Evolutionary conservation across 768 basidiomycete species (phyloP).

Genomic region (Pleurotus citrinopileatus): DNA sequence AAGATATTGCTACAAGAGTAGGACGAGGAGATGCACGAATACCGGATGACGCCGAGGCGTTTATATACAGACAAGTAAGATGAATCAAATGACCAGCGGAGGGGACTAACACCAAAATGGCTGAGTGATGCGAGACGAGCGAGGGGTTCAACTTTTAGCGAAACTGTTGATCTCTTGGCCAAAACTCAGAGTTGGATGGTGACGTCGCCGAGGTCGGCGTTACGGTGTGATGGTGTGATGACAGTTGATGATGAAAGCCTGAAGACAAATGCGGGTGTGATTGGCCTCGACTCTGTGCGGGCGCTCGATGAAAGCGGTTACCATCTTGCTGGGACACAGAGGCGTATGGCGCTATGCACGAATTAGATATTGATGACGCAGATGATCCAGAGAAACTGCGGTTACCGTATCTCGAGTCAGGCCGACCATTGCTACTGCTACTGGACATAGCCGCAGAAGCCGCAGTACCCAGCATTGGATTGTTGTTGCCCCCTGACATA

Average conservation of each 20-base stretch:
- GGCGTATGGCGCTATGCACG: background rate
- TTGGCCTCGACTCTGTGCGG: background rate
- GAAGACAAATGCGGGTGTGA: slow-evolving; percentile 4
- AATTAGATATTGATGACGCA: background rate
- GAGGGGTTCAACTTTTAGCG: background rate
- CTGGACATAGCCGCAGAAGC: background rate
- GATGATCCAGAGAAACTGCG: slow-evolving; percentile 3
- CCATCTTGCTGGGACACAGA: background rate
- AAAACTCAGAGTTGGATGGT: background rate
- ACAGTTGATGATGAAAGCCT: background rate
- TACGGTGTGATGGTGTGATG: background rate
- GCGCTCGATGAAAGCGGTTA: background rate
- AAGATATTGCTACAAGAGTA: slow-evolving; percentile 5
- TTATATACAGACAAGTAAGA: background rate
- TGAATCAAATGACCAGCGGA: background rate
- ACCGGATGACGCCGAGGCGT: background rate
- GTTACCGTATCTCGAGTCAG: slow-evolving; percentile 5
- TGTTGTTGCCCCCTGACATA: background rate
- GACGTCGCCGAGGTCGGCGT: background rate
- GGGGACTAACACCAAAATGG: too few relatives aligned
- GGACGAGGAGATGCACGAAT: background rate
- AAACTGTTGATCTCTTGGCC: background rate
- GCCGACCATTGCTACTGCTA: background rate
- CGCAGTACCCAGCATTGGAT: background rate
- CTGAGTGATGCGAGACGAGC: background rate